Evolutionary conservation across 2,329 filamentous ascomycete genomes (phyloP).

Genomic region (Talaromyces sp.): DNA sequence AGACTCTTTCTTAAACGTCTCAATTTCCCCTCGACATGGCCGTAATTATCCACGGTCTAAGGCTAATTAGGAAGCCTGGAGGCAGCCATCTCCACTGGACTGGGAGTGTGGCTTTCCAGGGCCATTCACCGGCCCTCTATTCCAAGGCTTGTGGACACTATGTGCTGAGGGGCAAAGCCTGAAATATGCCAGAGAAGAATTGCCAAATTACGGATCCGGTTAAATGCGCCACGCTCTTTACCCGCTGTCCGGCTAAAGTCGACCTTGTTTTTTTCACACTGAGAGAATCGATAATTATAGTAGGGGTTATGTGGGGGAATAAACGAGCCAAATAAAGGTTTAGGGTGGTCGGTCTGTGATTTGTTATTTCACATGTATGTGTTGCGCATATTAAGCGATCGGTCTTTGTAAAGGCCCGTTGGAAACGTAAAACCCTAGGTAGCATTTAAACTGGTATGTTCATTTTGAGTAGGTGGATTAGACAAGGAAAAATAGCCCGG

Average conservation of each 20-base stretch:
- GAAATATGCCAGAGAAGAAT: not conserved
- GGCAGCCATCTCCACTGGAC: not conserved
- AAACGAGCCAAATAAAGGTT: not conserved
- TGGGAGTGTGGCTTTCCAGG: not conserved
- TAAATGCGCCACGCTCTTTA: not conserved
- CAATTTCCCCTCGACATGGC: not conserved
- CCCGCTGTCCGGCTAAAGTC: not conserved
- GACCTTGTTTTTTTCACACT: not conserved
- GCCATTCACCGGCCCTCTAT: not conserved
- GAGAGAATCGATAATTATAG: not conserved
- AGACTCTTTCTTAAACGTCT: not conserved
- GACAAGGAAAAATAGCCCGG: too few relatives aligned
- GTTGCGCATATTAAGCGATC: too few relatives aligned
- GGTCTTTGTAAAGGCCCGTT: too few relatives aligned
- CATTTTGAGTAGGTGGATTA: too few relatives aligned
- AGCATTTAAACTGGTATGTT: too few relatives aligned
- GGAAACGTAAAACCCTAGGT: too few relatives aligned
- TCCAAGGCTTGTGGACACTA: not conserved
- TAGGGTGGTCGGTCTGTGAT: too few relatives aligned
- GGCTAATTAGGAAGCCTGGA: slow-evolving; percentile 1
- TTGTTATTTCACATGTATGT: too few relatives aligned
- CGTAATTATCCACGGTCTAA: slow-evolving; percentile 8
- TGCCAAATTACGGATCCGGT: not conserved
- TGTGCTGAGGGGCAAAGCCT: not conserved
- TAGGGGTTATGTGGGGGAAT: not conserved